phyloP scores from a whole-genome alignment of 768 basidiomycete genomes.

The Rhodotorula babjevae region DNA sequence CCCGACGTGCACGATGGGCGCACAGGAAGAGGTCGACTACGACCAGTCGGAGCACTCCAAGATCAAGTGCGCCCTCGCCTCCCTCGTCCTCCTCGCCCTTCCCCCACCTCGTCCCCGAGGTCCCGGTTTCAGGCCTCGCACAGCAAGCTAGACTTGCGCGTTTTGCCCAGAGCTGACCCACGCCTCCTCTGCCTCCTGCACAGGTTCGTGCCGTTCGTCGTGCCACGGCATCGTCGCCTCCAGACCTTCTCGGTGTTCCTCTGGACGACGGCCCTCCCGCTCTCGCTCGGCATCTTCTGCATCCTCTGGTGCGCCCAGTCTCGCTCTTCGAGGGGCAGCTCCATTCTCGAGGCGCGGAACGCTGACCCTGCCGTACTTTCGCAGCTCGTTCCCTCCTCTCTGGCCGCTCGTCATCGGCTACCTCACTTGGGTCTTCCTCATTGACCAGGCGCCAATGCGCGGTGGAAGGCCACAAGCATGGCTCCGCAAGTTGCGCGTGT shows the following conservation, averaged over 20 bases:
- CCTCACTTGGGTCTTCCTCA: conserved; percentile 66
- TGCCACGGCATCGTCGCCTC: conserved; percentile 68
- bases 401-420: conserved; percentile 83
- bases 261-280: conserved; percentile 77
- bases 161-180: neutral
- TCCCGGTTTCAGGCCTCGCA: neutral
- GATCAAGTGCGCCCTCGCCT: conserved; percentile 13
- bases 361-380: neutral
- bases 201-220: conserved; percentile 73
- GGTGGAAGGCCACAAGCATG: conserved; percentile 67
- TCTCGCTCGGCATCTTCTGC: conserved; percentile 64
- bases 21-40: neutral
- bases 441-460: conserved; percentile 71
- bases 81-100: neutral
- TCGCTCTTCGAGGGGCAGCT: neutral
- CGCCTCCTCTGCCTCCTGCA: neutral
- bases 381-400: conserved; percentile 76
- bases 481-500: conserved; percentile 66
- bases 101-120: neutral
- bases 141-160: too few species aligned
- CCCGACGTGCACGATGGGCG: neutral
- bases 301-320: conserved; percentile 64
- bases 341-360: too few species aligned
- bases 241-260: conserved; percentile 84
- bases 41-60: conserved; percentile 1